Evolutionary conservation across 2,329 filamentous ascomycete species (phyloP).

Genomic region (Arthroderma uncinatum): DNA sequence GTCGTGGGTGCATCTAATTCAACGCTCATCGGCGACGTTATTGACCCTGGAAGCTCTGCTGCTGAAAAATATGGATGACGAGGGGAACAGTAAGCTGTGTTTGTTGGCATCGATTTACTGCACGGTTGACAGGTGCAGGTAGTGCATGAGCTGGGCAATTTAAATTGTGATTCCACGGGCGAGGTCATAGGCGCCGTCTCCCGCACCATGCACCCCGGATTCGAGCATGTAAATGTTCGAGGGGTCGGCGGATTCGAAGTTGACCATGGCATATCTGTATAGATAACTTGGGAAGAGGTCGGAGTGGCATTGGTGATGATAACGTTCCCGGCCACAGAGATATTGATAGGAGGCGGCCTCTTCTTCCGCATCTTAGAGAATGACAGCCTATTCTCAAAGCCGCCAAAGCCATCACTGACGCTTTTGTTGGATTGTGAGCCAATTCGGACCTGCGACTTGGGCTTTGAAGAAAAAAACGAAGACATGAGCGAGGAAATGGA

Average conservation of each 20-base stretch:
- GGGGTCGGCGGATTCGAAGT: conserved; percentile 12
- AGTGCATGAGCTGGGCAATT: background rate
- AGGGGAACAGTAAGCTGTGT: background rate
- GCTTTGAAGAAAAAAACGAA: conserved; percentile 13
- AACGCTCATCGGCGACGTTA: background rate
- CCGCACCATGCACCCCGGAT: conserved; percentile 9
- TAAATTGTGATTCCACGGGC: background rate
- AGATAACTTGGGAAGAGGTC: conserved; percentile 7
- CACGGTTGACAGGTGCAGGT: background rate
- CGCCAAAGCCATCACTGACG: background rate
- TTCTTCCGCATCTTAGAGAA: conserved; percentile 16
- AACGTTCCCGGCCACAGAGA: conserved; percentile 14
- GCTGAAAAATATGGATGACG: conserved; percentile 6
- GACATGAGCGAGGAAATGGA: conserved; percentile 4
- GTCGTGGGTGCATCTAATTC: conserved; percentile 11
- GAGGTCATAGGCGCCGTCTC: conserved; percentile 2
- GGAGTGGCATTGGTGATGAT: conserved; percentile 10
- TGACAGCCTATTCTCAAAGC: conserved; percentile 7
- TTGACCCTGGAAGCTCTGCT: conserved; percentile 11
- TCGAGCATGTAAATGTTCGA: conserved; percentile 6
- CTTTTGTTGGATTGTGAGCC: conserved; percentile 5
- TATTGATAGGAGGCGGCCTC: conserved; percentile 13
- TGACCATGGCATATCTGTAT: conserved; percentile 10
- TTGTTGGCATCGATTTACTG: background rate
- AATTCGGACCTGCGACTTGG: conserved; percentile 8